These are phyloP conservation scores for Candida endomychidarum DNA, from an alignment of 805 yeast genomes.

Conservation along the genomic window DNA sequence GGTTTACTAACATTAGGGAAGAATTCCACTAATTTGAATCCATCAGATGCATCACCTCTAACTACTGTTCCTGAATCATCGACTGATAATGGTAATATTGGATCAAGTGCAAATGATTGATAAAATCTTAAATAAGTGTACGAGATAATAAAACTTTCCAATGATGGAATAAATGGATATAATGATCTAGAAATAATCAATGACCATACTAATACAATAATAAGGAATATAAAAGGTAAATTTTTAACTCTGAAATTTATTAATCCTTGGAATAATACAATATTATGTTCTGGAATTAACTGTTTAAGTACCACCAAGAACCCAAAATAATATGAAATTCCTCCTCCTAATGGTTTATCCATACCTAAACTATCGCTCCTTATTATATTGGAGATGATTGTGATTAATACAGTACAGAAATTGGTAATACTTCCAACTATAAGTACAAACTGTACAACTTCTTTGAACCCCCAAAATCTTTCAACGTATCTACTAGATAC, in stretches of 20 bases:
- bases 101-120: constrained; percentile 58
- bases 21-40: constrained; percentile 78
- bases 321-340: constrained; percentile 52
- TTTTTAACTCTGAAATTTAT: constrained; percentile 57
- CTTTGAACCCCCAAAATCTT: constrained; percentile 50
- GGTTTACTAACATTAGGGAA: constrained; percentile 69
- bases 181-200: constrained; percentile 29
- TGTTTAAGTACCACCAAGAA: constrained; percentile 58
- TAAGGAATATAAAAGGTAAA: constrained; percentile 50
- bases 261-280: constrained; percentile 46
- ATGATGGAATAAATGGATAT: constrained; percentile 57
- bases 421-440: constrained; percentile 60
- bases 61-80: constrained; percentile 32
- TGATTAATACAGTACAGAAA: constrained; percentile 46
- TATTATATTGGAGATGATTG: constrained; percentile 37
- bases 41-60: constrained; percentile 86
- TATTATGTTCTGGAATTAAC: constrained; percentile 56
- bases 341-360: constrained; percentile 51
- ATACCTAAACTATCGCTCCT: constrained; percentile 37
- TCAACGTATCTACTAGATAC: constrained; percentile 48
- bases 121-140: constrained; percentile 80
- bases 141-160: constrained; percentile 59
- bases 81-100: constrained; percentile 49
- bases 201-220: constrained; percentile 37
- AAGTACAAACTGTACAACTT: constrained; percentile 50